A percentile compares a stretch with the other conserved stretches of the same genome.
Conservation (phyloP, 495 filamentous ascomycete species). For the Aspergillus baeticus region DNA sequence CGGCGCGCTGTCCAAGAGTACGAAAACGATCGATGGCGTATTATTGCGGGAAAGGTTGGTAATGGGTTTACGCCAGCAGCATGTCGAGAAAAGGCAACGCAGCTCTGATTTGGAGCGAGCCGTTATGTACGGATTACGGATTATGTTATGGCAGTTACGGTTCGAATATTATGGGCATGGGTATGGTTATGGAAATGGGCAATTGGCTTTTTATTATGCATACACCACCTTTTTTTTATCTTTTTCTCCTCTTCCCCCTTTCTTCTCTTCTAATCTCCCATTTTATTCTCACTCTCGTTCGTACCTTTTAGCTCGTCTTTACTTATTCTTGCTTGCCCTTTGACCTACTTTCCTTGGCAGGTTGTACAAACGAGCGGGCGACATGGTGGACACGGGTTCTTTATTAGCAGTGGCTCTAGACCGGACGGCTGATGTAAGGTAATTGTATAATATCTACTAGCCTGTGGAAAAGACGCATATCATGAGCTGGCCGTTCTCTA, state of each 20-base stretch:
- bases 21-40: slow-evolving; percentile 86
- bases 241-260: not conserved
- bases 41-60: slow-evolving; percentile 83
- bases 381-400: slow-evolving; percentile 11
- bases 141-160: slow-evolving; percentile 14
- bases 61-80: slow-evolving; percentile 79
- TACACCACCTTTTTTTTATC: not conserved
- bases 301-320: slow-evolving; percentile 1
- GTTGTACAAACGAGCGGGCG: slow-evolving; percentile 13
- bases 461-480: slow-evolving; percentile 8
- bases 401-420: slow-evolving; percentile 16
- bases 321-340: slow-evolving; percentile 4
- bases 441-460: slow-evolving; percentile 17
- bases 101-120: slow-evolving; percentile 42
- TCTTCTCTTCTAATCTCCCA: not conserved
- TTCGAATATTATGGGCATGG: slow-evolving; percentile 3
- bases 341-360: slow-evolving; percentile 17
- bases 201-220: no score
- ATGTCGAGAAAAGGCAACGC: slow-evolving; percentile 75
- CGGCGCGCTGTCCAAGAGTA: slow-evolving; percentile 80
- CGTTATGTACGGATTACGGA: slow-evolving; percentile 6
- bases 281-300: slow-evolving; percentile 5
- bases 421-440: slow-evolving; percentile 18
- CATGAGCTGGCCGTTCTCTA: slow-evolving; percentile 5
- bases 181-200: slow-evolving; percentile 1